Conservation (phyloP, 768 basidiomycete species). For the Lepiota brunneoincarnata region DNA sequence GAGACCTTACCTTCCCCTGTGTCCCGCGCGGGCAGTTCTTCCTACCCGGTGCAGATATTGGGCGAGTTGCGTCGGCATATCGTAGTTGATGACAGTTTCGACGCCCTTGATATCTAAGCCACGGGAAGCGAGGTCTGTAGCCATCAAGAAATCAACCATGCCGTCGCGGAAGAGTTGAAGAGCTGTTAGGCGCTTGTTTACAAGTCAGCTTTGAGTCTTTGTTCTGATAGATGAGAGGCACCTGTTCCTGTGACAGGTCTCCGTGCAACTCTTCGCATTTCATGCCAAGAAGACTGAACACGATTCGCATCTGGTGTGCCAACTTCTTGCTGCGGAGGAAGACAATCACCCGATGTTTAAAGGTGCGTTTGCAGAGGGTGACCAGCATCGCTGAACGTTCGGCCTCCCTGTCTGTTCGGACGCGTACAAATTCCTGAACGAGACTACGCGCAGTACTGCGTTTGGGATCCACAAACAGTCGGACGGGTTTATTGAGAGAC, state of each 20-base stretch:
- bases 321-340: constrained; percentile 97
- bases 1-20: constrained; percentile 75
- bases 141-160: constrained; percentile 87
- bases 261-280: constrained; percentile 93
- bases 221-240: constrained; percentile 24
- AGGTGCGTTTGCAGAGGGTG: constrained; percentile 84
- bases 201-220: constrained; percentile 2
- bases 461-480: constrained; percentile 95
- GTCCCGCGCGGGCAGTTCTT: constrained; percentile 93
- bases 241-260: constrained; percentile 95
- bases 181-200: constrained; percentile 72
- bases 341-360: constrained; percentile 80
- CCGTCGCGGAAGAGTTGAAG: constrained; percentile 88
- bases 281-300: constrained; percentile 87
- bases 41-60: constrained; percentile 98
- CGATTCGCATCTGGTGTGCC: constrained; percentile 94
- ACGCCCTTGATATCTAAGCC: constrained; percentile 98
- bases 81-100: constrained; percentile 97
- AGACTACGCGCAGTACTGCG: constrained; percentile 82
- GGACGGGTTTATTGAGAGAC: constrained; percentile 88
- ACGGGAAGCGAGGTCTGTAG: constrained; percentile 93
- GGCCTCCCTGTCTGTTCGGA: constrained; percentile 73
- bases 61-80: constrained; percentile 91
- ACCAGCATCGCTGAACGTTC: constrained; percentile 77
- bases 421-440: constrained; percentile 92